Conservation (phyloP, 257 asterid species). For the Echium plantagineum region DNA sequence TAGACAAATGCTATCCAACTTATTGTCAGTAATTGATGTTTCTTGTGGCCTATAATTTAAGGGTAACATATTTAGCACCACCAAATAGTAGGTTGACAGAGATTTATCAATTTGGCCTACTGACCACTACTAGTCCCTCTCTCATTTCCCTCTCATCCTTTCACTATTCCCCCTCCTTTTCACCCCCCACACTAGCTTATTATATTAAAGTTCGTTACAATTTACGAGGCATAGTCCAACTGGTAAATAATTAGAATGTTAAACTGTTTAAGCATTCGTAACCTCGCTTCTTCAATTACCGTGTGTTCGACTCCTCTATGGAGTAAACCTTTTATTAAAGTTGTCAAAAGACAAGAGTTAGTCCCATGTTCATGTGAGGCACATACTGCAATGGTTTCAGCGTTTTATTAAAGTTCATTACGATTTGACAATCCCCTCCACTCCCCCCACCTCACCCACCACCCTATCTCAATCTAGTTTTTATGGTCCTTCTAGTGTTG, state of each 20-base stretch:
- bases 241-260: too few relatives aligned
- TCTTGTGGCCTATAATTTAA: slow-evolving; percentile 7
- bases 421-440: too few relatives aligned
- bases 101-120: slow-evolving; percentile 31
- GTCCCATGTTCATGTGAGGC: too few relatives aligned
- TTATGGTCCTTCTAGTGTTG: slow-evolving; percentile 9
- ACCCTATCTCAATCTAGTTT: slow-evolving; percentile 13
- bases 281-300: too few relatives aligned
- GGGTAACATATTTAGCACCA: slow-evolving; percentile 12
- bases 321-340: too few relatives aligned
- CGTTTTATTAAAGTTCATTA: slow-evolving; percentile 16
- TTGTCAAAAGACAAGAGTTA: too few relatives aligned
- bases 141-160: slow-evolving; percentile 17
- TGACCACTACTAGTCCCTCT: slow-evolving; percentile 22
- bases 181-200: slow-evolving; percentile 26
- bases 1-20: slow-evolving; percentile 2
- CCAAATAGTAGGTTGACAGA: slow-evolving; percentile 1
- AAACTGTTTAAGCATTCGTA: too few relatives aligned
- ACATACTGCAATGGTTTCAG: too few relatives aligned
- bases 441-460: background rate
- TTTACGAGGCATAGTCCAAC: too few relatives aligned
- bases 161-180: slow-evolving; percentile 9
- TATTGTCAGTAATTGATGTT: background rate
- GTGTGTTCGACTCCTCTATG: too few relatives aligned
- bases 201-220: slow-evolving; percentile 11